Base-by-base conservation (phyloP, 805 yeast species). In the Zygosaccharomyces pseudorouxii region DNA sequence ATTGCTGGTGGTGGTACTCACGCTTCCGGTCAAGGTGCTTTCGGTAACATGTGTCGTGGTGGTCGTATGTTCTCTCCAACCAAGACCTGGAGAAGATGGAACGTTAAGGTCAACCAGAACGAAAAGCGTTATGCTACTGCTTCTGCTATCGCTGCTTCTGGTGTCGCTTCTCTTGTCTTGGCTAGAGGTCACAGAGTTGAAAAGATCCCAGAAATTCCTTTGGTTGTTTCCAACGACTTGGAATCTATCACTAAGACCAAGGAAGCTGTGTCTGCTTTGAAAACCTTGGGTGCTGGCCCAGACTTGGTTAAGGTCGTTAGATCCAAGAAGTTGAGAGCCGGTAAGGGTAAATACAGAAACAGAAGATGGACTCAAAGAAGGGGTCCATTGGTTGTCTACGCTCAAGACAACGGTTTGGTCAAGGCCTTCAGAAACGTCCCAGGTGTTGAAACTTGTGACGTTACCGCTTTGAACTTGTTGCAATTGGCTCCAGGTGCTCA, bases 11-110 rank as follows among this genome's bases (percentile, higher is more conserved):
- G 96, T 75, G 99, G 99, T 87, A 93, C 99, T 76, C 97, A 89
- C 95, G 90, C 99, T 81, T 81, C 98, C 63, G 99, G 99, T 77
- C 99, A 93, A 80, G 99, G 89, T 77, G 99, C 99, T 75, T 93
- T 93, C 84, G 99, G 99, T 86, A 93, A 93, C 93, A 93, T 93
- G 99, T 93, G 99, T 84, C 92, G 99, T 80, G 97, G 97, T 77
- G 99, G 99, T 82, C 96, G 99, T 80, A 93, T 93, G 98, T 93
- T 93, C 73, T 97, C 99, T 78, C 99, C 99, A 77, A 93, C 99
- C 78, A 93, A 93, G 85, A 90, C 96, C 78, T 93, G 99, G 99
- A 89, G 99, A 87, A 92, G 84, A 81, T 93, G 99, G 99, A 95
- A 93, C 89, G 95, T 93, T 72, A 93, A 90, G 86, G 96, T 93